These are phyloP conservation scores for Discostella stelligeroides DNA, from an alignment of 108 stramenopile genomes.

Conservation along the genomic window DNA sequence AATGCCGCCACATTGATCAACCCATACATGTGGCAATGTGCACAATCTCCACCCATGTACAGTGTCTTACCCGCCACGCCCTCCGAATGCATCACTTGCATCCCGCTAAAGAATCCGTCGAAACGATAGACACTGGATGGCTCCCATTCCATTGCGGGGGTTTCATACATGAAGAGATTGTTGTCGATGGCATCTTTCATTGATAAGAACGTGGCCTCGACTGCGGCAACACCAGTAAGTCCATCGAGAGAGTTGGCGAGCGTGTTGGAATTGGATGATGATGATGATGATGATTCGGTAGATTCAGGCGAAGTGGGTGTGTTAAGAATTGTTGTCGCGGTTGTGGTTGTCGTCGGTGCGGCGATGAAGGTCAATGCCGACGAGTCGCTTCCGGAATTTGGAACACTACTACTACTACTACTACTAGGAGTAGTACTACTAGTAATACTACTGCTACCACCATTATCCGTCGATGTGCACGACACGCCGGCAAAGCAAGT, in stretches of 20 bases:
- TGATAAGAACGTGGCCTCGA: constrained; percentile 27
- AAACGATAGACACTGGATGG: constrained; percentile 54
- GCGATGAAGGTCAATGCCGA: constrained; percentile 13
- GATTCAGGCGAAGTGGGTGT: not conserved
- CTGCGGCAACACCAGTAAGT: constrained; percentile 1
- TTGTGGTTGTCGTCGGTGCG: not conserved
- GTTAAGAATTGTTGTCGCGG: not conserved
- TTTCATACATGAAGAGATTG: constrained; percentile 49
- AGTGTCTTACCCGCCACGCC: constrained; percentile 50
- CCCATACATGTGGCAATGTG: constrained; percentile 48
- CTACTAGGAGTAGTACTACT: no score
- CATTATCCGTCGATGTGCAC: constrained; percentile 13
- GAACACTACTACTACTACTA: constrained; percentile 4
- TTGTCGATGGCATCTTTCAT: constrained; percentile 33
- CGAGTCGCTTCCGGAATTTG: constrained; percentile 14
- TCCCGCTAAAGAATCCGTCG: constrained; percentile 43
- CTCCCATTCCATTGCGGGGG: constrained; percentile 40
- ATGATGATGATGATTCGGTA: not conserved
- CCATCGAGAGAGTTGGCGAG: constrained; percentile 3
- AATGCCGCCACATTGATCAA: constrained; percentile 53
- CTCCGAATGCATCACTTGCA: constrained; percentile 43
- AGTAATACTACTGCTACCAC: constrained; percentile 12
- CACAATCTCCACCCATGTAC: constrained; percentile 43
- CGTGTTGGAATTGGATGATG: constrained; percentile 6
- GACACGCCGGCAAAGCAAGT: constrained; percentile 16